Percentiles rank a stretch among this genome's conserved stretches.
Evolutionary conservation across 129 eudicot species (phyloP).

Genomic region (Heracleum sosnowskyi): DNA sequence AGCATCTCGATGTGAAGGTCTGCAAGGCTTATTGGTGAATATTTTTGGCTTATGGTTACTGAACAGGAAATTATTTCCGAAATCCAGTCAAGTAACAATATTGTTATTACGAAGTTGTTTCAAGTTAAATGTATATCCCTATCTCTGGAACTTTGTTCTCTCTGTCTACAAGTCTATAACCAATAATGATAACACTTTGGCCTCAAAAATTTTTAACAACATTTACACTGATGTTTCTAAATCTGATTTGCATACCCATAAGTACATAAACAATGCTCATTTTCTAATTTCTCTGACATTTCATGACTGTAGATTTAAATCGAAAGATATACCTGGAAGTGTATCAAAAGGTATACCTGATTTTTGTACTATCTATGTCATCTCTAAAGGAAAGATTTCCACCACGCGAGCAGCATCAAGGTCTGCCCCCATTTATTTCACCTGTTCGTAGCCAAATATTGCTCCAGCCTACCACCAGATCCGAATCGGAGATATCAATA

Average conservation of each 20-base stretch:
- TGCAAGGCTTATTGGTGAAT: too few species aligned
- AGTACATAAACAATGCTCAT: not conserved
- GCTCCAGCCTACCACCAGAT: conserved; percentile 18
- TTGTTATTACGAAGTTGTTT: not conserved
- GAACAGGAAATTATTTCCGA: too few species aligned
- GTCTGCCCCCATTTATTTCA: conserved; percentile 44
- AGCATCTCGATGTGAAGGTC: too few species aligned
- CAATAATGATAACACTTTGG: not conserved
- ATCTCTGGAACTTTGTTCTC: not conserved
- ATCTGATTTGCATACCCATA: not conserved
- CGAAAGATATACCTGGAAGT: conserved; percentile 55
- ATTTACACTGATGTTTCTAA: too few species aligned
- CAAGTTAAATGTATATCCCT: not conserved
- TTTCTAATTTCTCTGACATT: conserved; percentile 16
- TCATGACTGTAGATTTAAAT: conserved; percentile 47
- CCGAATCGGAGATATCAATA: conserved; percentile 14
- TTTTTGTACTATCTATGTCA: conserved; percentile 63
- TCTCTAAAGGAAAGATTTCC: conserved; percentile 75
- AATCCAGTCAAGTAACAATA: too few species aligned
- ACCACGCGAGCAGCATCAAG: conserved; percentile 58
- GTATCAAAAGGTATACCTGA: conserved; percentile 49
- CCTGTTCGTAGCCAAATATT: conserved; percentile 45
- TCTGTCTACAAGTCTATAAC: not conserved
- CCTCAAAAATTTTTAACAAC: not conserved
- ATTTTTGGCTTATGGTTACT: too few species aligned